Evolutionary conservation across 2,329 filamentous ascomycete genomes (phyloP).

Genomic region (Aspergillus floridensis): DNA sequence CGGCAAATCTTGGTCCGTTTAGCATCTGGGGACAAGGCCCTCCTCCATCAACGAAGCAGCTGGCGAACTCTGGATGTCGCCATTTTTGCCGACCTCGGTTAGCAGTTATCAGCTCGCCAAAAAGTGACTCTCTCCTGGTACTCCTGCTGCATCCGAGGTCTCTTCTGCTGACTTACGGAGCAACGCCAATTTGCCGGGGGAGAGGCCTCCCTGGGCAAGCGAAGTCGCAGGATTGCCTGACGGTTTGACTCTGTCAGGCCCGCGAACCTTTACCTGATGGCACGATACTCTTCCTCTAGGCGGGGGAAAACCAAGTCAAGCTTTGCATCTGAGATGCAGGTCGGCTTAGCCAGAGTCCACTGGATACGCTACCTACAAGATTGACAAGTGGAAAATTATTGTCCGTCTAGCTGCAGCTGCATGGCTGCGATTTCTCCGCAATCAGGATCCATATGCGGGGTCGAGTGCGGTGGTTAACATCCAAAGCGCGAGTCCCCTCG

Average conservation of each 20-base stretch:
- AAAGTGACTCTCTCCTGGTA: neutral
- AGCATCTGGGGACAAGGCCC: neutral
- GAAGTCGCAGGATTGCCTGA: neutral
- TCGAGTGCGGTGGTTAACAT: neutral
- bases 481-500: neutral
- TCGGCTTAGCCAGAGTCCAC: neutral
- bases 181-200: neutral
- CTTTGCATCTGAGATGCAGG: neutral
- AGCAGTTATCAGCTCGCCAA: slow-evolving; percentile 1
- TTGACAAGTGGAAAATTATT: slow-evolving; percentile 17
- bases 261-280: neutral
- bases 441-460: slow-evolving; percentile 1
- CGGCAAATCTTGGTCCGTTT: slow-evolving; percentile 12
- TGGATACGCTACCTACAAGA: neutral
- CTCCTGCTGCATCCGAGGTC: neutral
- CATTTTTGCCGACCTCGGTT: slow-evolving; percentile 3
- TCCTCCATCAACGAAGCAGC: neutral
- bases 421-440: slow-evolving; percentile 14
- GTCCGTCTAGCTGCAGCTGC: slow-evolving; percentile 10
- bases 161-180: neutral
- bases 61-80: neutral
- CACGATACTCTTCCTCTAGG: neutral
- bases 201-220: neutral
- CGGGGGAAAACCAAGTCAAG: neutral
- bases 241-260: neutral